phyloP scores from a whole-genome alignment of 352 stramenopile species.

The Pilasporangium apinafurcum region DNA sequence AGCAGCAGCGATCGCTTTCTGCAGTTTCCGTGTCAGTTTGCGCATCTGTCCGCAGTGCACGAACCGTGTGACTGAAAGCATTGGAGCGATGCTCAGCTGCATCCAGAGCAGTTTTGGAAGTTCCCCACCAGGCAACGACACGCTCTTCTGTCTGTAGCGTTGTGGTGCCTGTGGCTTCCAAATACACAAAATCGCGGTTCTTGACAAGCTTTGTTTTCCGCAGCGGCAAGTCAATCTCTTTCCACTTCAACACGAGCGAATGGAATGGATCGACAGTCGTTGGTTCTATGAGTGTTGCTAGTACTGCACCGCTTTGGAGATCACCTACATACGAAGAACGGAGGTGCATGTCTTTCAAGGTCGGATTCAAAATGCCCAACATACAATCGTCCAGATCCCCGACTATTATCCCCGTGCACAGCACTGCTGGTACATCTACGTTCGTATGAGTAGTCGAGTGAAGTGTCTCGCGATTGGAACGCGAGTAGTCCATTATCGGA shows the following conservation, averaged over 20 bases:
- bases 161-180: background rate
- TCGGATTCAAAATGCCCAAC: slow-evolving; percentile 34
- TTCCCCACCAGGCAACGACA: too few relatives aligned
- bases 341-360: slow-evolving; percentile 34
- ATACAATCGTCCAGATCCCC: slow-evolving; percentile 53
- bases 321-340: slow-evolving; percentile 42
- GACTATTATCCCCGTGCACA: slow-evolving; percentile 37
- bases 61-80: too few relatives aligned
- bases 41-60: too few relatives aligned
- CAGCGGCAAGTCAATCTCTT: background rate
- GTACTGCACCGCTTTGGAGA: too few relatives aligned
- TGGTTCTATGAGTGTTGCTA: background rate
- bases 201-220: background rate
- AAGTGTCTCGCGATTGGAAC: too few relatives aligned
- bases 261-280: background rate
- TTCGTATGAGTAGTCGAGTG: too few relatives aligned
- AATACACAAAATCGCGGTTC: slow-evolving; percentile 1
- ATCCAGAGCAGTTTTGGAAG: too few relatives aligned
- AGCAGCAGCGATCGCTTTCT: too few relatives aligned
- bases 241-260: background rate
- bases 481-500: too few relatives aligned
- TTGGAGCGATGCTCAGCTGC: too few relatives aligned
- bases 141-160: background rate
- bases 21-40: too few relatives aligned
- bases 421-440: slow-evolving; percentile 25